Conservation (phyloP, 495 filamentous ascomycete genomes). For the Echria macrotheca region DNA sequence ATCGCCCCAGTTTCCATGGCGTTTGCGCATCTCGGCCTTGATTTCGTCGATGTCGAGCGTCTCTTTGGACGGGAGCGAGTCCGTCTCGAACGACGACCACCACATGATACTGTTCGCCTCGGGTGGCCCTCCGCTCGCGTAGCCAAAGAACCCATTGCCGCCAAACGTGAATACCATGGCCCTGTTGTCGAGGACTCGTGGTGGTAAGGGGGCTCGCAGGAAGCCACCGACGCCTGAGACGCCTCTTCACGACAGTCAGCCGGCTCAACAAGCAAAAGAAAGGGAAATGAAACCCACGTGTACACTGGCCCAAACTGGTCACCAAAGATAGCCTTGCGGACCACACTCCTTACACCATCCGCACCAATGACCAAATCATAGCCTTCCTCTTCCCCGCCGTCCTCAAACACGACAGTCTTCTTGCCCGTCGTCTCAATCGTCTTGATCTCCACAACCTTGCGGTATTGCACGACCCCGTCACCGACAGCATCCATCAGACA, state of each 20-base stretch:
- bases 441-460: conserved; percentile 5
- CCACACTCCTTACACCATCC: not conserved
- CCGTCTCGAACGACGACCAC: conserved; percentile 47
- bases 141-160: conserved; percentile 55
- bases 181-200: conserved; percentile 25
- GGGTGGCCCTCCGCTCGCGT: conserved; percentile 36
- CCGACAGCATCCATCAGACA: conserved; percentile 9
- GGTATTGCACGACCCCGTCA: conserved; percentile 10
- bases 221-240: conserved; percentile 52
- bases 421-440: conserved; percentile 26
- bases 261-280: not conserved
- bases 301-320: not conserved
- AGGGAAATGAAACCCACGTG: not conserved
- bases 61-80: conserved; percentile 31
- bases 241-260: conserved; percentile 26
- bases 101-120: conserved; percentile 36
- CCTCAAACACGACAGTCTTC: conserved; percentile 54
- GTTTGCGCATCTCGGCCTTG: conserved; percentile 34
- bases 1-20: conserved; percentile 46
- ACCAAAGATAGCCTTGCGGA: not conserved
- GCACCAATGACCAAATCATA: conserved; percentile 5
- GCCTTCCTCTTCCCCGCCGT: conserved; percentile 39
- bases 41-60: conserved; percentile 38
- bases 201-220: conserved; percentile 29
- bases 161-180: conserved; percentile 50